Evolutionary conservation across 352 stramenopile species (phyloP), one percentile per base, ranked within the genome.

Genomic region (Phytophthora tentaculata): DNA sequence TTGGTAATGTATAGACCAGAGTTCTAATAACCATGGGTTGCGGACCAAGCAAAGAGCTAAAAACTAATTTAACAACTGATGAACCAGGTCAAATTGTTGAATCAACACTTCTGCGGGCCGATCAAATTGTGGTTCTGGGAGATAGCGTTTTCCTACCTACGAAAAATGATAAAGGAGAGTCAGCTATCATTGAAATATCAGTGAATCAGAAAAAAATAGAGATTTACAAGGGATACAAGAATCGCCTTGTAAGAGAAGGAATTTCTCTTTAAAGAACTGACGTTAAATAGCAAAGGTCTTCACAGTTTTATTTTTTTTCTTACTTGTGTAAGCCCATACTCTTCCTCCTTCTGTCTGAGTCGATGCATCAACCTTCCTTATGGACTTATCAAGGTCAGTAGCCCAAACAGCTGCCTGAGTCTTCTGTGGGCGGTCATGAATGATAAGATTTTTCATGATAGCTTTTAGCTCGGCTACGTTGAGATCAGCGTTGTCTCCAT

Each of bases 401-500:
- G 48, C 48, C 48, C 48, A 55, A 23, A 55, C 48, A 41, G 23
- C 48, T 55, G 48, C 48, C 28, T 32, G 28, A 32, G 28, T 32
- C 28, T 32, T 32, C 28, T 32, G 28, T 32, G 28, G 28, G 28
- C 22, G 23, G 24, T 55, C 48, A 55, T 55, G 16, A 55, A 55
- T 55, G 48, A 55, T 55, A 41, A 41, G 10, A 41, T 55, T 55
- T 55, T 64, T 70, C 61, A 68, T 68, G 29, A 61, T 61, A 2
- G 50, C 5, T 61, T 61, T 67, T 9, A 61, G 44, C 17, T 67
- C 51, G 32, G 51, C 50, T 13, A 61, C 51, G 32, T 61, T 67
- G 51, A 49, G 13, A 64, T 70, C 62, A 12, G 54, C 49, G 63
- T 65, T 70, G 41, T 70, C 63, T 28, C 63, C 63, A 57, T 70